Percentiles rank a stretch among this genome's conserved stretches.
Conservation (phyloP, 2,329 filamentous ascomycete species). For the Dactylonectria macrodidyma region DNA sequence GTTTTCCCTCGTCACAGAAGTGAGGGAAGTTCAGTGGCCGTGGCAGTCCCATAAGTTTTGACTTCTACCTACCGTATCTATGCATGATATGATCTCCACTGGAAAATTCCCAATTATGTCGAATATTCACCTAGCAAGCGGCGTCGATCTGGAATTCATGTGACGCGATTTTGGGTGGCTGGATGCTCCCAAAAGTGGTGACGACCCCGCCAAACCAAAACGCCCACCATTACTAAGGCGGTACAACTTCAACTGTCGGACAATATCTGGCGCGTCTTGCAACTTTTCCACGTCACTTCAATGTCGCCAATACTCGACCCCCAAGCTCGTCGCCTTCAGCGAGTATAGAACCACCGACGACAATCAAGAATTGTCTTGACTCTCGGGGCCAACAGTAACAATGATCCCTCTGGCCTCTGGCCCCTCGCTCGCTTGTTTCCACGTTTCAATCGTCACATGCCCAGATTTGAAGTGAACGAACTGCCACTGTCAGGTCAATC, state of each 20-base stretch:
- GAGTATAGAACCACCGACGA: neutral
- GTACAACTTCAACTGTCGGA: neutral
- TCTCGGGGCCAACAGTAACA: neutral
- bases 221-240: constrained; percentile 20
- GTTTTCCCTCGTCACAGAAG: neutral
- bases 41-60: neutral
- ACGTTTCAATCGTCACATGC: neutral
- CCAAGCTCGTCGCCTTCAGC: neutral
- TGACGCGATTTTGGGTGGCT: neutral
- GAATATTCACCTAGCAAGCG: neutral
- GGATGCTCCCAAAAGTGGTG: neutral
- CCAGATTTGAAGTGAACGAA: constrained; percentile 1
- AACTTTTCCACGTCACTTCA: neutral
- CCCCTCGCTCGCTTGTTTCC: neutral
- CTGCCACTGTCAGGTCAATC: neutral
- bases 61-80: too few relatives aligned
- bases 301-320: neutral
- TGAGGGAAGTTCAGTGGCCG: neutral
- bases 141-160: too few relatives aligned
- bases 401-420: neutral
- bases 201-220: constrained; percentile 22
- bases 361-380: neutral
- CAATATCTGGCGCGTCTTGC: neutral
- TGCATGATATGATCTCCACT: too few relatives aligned
- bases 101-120: too few relatives aligned